Conservation (phyloP, 345 rosid genomes). For the Syzygium grande region DNA sequence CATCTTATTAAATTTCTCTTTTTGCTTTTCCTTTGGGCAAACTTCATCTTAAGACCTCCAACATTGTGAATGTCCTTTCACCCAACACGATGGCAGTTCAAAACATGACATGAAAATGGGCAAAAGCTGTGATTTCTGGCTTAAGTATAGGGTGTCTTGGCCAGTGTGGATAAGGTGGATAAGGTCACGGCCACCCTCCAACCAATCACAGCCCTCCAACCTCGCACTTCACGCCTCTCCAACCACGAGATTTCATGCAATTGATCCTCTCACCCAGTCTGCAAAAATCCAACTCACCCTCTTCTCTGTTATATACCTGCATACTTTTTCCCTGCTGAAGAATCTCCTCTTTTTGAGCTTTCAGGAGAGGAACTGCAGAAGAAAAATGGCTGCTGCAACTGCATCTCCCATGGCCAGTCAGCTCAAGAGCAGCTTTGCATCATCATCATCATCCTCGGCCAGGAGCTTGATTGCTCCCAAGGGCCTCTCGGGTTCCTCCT, state of each 20-base stretch:
- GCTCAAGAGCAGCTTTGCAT: slow-evolving; percentile 63
- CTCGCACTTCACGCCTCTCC: background rate
- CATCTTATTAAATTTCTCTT: too few species aligned
- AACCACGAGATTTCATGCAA: background rate
- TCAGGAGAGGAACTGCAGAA: background rate
- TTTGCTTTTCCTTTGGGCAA: too few species aligned
- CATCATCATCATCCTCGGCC: slow-evolving; percentile 12
- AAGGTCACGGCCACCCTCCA: background rate
- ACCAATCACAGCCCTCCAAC: background rate
- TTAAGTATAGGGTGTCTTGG: background rate
- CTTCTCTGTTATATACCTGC: background rate
- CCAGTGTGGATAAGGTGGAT: slow-evolving; percentile 2
- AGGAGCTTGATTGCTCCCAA: slow-evolving; percentile 37
- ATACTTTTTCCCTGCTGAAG: background rate
- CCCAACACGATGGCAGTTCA: too few species aligned
- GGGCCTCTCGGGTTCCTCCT: slow-evolving; percentile 63
- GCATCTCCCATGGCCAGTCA: slow-evolving; percentile 91
- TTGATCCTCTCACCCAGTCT: background rate
- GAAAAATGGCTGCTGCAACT: slow-evolving; percentile 10
- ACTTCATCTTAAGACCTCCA: too few species aligned
- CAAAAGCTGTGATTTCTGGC: background rate
- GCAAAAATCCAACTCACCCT: background rate
- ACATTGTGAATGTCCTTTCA: too few species aligned
- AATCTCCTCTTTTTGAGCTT: background rate
- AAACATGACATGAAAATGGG: too few species aligned